phyloP scores from a whole-genome alignment of 148 eudicot species.

The Chenopodium suecicum region DNA sequence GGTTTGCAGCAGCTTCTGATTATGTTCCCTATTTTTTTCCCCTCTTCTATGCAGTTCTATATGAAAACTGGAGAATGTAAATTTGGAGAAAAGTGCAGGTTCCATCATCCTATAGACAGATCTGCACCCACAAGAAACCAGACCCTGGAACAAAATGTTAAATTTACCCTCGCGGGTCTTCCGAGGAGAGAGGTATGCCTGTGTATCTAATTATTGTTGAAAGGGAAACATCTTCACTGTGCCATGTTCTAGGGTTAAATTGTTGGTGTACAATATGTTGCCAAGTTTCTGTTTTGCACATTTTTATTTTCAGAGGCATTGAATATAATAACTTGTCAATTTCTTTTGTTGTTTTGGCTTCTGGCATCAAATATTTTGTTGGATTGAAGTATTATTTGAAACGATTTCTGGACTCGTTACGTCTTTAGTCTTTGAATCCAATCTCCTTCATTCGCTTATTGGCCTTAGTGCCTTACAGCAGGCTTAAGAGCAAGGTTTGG shows the following conservation, averaged over 20 bases:
- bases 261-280: not conserved
- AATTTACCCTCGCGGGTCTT: conserved; percentile 86
- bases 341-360: not conserved
- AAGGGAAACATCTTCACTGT: not conserved
- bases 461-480: no score
- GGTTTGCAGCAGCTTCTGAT: not conserved
- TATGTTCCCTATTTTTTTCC: not conserved
- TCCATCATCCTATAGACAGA: conserved; percentile 83
- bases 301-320: not conserved
- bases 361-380: not conserved
- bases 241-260: not conserved
- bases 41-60: conserved; percentile 52
- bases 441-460: no score
- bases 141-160: conserved; percentile 45
- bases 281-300: not conserved
- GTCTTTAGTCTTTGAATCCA: no score
- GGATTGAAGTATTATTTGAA: not conserved
- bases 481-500: no score
- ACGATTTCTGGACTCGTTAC: not conserved
- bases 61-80: conserved; percentile 91
- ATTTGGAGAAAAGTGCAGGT: conserved; percentile 81
- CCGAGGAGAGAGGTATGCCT: conserved; percentile 94
- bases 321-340: not conserved
- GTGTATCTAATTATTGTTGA: not conserved
- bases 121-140: conserved; percentile 39